These are phyloP conservation scores for Penicillium sp. DNA, from an alignment of 2,329 filamentous ascomycete genomes.

Conservation along the genomic window DNA sequence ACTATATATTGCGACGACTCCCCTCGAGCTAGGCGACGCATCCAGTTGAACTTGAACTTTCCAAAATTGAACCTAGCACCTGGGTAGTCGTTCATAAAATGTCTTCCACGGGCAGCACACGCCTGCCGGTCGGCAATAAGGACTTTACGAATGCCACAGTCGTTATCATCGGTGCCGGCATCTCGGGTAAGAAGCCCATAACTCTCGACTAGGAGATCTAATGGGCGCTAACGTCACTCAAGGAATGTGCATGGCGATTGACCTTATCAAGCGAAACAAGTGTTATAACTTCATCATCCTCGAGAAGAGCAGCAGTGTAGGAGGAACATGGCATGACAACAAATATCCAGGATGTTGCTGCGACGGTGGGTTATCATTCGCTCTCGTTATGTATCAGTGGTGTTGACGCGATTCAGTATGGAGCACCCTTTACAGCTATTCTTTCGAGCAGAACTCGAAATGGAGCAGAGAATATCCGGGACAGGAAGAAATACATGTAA, in stretches of 20 bases:
- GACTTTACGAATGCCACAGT: slow-evolving; percentile 58
- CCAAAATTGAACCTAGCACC: too few relatives aligned
- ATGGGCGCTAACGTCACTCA: neutral
- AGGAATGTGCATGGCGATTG: slow-evolving; percentile 62
- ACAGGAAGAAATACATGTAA: slow-evolving; percentile 62
- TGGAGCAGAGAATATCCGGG: slow-evolving; percentile 64
- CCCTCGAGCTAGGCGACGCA: too few relatives aligned
- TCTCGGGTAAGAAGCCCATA: slow-evolving; percentile 47
- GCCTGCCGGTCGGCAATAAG: slow-evolving; percentile 47
- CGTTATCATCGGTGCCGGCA: slow-evolving; percentile 61
- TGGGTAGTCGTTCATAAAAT: too few relatives aligned
- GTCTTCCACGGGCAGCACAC: slow-evolving; percentile 4
- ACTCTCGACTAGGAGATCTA: neutral
- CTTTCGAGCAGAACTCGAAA: slow-evolving; percentile 63
- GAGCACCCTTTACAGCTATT: slow-evolving; percentile 62
- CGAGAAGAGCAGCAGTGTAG: slow-evolving; percentile 24
- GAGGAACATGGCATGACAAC: slow-evolving; percentile 47
- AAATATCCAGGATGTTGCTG: slow-evolving; percentile 62
- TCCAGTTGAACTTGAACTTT: too few relatives aligned
- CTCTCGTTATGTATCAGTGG: neutral
- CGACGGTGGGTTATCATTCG: slow-evolving; percentile 42
- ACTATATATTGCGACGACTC: too few relatives aligned
- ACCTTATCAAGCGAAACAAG: slow-evolving; percentile 51
- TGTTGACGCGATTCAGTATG: slow-evolving; percentile 42
- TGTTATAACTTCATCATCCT: slow-evolving; percentile 27